A percentile compares a stretch with the other conserved stretches of the same genome.
Evolutionary conservation across 2,329 filamentous ascomycete species (phyloP).

Genomic region (Cladosporium colombiae): DNA sequence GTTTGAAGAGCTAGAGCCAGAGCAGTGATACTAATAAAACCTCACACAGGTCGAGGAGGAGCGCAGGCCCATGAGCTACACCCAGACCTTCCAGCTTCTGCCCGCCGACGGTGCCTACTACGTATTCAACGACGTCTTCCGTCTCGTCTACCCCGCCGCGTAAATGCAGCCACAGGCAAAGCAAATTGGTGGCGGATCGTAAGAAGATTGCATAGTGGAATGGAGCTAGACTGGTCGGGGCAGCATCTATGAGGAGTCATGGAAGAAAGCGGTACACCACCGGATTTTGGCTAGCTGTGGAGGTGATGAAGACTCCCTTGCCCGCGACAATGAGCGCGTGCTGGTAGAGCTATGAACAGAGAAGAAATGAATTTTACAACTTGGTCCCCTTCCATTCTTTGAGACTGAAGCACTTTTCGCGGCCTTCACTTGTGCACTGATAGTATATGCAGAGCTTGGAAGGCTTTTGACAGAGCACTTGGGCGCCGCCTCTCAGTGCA

Average conservation of each 20-base stretch:
- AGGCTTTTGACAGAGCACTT: neutral
- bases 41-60: conserved; percentile 74
- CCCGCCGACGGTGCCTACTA: conserved; percentile 74
- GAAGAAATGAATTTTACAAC: conserved; percentile 6
- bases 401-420: neutral
- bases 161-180: neutral
- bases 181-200: neutral
- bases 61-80: conserved; percentile 85
- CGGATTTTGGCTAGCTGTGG: conserved; percentile 6
- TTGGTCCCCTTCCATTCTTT: neutral
- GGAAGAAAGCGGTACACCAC: conserved; percentile 10
- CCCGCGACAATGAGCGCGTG: neutral
- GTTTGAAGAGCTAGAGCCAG: neutral
- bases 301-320: conserved; percentile 2
- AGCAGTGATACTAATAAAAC: conserved; percentile 5
- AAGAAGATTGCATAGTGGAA: neutral
- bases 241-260: conserved; percentile 2
- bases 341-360: conserved; percentile 16
- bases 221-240: neutral
- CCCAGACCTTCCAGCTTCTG: conserved; percentile 82
- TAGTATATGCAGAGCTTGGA: neutral
- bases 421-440: neutral
- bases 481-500: neutral
- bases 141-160: conserved; percentile 67
- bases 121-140: conserved; percentile 94